Conservation (phyloP, 768 basidiomycete species). For the Solioccasus polychromus region DNA sequence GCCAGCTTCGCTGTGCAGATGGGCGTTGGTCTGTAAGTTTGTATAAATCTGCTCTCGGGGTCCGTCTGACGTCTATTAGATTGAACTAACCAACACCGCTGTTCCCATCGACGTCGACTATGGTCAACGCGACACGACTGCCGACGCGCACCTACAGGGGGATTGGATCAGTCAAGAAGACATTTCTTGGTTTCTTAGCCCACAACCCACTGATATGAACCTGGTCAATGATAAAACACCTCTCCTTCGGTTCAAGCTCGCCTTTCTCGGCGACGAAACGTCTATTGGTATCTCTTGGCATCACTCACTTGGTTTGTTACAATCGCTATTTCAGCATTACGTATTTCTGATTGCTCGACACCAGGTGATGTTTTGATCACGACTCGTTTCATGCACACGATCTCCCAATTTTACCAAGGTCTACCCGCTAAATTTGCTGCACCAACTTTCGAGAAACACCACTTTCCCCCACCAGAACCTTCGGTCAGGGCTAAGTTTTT, state of each 20-base stretch:
- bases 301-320: slow-evolving; percentile 25
- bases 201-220: background rate
- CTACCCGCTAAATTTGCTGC: background rate
- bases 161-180: slow-evolving; percentile 17
- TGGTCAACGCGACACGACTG: background rate
- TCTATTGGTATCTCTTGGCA: slow-evolving; percentile 29
- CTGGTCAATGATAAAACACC: slow-evolving; percentile 4
- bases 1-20: slow-evolving; percentile 6
- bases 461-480: slow-evolving; percentile 7
- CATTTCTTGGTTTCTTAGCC: slow-evolving; percentile 6
- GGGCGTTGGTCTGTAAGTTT: slow-evolving; percentile 13
- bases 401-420: slow-evolving; percentile 27
- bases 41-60: background rate
- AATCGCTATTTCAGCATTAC: too few species aligned
- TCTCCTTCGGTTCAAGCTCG: slow-evolving; percentile 25
- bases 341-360: background rate
- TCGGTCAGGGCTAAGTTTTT: slow-evolving; percentile 12
- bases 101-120: slow-evolving; percentile 11
- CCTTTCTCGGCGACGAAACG: slow-evolving; percentile 16
- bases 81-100: slow-evolving; percentile 12
- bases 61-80: slow-evolving; percentile 2
- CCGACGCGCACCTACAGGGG: slow-evolving; percentile 2
- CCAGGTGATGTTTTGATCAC: slow-evolving; percentile 24
- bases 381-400: slow-evolving; percentile 21
- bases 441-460: slow-evolving; percentile 22